Percentiles rank a stretch among this genome's conserved stretches.
Conservation (phyloP, 2,329 filamentous ascomycete genomes). For the Stemphylium vesicarium region DNA sequence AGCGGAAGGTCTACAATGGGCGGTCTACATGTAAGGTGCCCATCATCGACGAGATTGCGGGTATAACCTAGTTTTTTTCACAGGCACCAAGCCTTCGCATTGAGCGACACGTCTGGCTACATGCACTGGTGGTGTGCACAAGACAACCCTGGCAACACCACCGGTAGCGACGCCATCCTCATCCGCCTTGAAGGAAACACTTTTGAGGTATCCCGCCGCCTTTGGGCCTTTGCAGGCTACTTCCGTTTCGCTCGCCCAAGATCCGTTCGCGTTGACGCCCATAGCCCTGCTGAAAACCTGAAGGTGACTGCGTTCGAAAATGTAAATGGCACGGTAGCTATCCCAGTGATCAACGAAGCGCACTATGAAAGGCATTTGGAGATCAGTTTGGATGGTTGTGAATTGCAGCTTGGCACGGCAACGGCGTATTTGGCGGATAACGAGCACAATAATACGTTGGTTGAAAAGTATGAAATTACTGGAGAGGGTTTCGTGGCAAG, state of each 20-base stretch:
- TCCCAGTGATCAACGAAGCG: slow-evolving; percentile 42
- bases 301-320: slow-evolving; percentile 38
- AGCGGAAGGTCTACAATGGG: slow-evolving; percentile 62
- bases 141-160: slow-evolving; percentile 36
- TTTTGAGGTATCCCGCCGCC: slow-evolving; percentile 37
- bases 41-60: slow-evolving; percentile 25
- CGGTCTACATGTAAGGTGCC: slow-evolving; percentile 53
- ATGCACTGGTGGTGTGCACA: slow-evolving; percentile 58
- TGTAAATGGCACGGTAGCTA: slow-evolving; percentile 32
- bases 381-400: not conserved
- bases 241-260: slow-evolving; percentile 45
- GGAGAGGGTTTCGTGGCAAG: not conserved
- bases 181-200: slow-evolving; percentile 35
- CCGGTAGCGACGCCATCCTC: slow-evolving; percentile 19
- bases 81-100: slow-evolving; percentile 13
- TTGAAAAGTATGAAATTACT: slow-evolving; percentile 1
- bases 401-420: not conserved
- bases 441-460: slow-evolving; percentile 12
- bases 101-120: slow-evolving; percentile 51
- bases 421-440: slow-evolving; percentile 13
- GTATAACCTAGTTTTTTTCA: slow-evolving; percentile 25
- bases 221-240: slow-evolving; percentile 51
- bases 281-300: slow-evolving; percentile 27
- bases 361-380: slow-evolving; percentile 12
- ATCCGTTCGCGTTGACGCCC: slow-evolving; percentile 42